Percentiles rank a stretch among this genome's conserved stretches.
Conservation (phyloP, 768 basidiomycete species). For the Cystofilobasidium ferigula region DNA sequence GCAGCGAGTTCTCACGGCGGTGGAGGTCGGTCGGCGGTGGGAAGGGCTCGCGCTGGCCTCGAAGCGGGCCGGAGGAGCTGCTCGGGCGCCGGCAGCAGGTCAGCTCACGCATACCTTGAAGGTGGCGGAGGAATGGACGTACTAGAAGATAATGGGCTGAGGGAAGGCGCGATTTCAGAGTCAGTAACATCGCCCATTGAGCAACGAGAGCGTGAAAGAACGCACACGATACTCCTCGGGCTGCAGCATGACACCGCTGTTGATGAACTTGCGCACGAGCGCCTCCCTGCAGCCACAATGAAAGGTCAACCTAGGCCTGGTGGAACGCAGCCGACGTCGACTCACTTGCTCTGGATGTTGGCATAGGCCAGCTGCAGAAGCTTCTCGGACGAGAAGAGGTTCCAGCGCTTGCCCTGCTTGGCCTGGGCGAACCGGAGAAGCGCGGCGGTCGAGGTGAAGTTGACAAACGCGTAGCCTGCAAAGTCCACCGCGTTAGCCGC, state of each 20-base stretch:
- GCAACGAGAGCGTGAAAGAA: no score
- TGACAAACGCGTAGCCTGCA: slow-evolving; percentile 10
- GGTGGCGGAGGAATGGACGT: neutral
- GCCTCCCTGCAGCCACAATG: slow-evolving; percentile 2
- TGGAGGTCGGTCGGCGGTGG: slow-evolving; percentile 13
- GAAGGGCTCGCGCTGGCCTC: neutral
- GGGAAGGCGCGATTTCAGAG: no score
- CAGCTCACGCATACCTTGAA: no score
- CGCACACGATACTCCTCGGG: neutral
- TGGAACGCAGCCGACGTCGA: no score
- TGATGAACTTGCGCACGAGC: slow-evolving; percentile 3
- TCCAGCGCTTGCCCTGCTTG: slow-evolving; percentile 12
- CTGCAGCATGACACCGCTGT: slow-evolving; percentile 16
- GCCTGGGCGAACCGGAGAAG: neutral
- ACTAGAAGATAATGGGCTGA: slow-evolving; percentile 12
- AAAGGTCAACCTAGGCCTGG: no score
- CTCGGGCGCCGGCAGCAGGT: neutral
- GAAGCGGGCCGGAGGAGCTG: neutral
- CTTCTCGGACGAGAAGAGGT: slow-evolving; percentile 17
- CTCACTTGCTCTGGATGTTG: slow-evolving; percentile 16
- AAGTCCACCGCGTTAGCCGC: neutral
- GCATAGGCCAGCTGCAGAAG: slow-evolving; percentile 10
- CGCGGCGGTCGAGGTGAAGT: slow-evolving; percentile 1
- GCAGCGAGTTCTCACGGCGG: slow-evolving; percentile 3
- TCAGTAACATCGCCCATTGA: no score